These are phyloP conservation scores for Penicillium paneum DNA, from an alignment of 2,329 filamentous ascomycete species.

Conservation along the genomic window DNA sequence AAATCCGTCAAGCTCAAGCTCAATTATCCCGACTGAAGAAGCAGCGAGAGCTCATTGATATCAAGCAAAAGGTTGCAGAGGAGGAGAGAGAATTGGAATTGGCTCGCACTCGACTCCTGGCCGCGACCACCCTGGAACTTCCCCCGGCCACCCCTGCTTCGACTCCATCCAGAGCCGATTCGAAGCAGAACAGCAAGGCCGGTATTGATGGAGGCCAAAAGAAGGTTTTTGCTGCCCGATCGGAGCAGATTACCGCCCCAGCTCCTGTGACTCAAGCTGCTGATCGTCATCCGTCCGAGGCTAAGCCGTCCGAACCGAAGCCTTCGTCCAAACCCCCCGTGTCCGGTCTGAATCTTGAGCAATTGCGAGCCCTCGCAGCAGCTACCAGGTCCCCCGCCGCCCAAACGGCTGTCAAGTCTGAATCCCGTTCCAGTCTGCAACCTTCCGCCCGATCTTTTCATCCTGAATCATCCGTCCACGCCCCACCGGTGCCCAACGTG, in stretches of 20 bases:
- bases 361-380: constrained; percentile 6
- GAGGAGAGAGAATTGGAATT: constrained; percentile 1
- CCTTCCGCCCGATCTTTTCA: not conserved
- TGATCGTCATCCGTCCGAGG: not conserved
- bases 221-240: not conserved
- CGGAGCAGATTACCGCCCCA: not conserved
- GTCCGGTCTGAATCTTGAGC: not conserved
- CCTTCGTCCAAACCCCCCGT: not conserved
- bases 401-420: not conserved
- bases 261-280: not conserved
- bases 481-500: constrained; percentile 4
- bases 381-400: constrained; percentile 6
- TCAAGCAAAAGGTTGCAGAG: constrained; percentile 9
- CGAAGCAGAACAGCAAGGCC: not conserved
- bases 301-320: not conserved
- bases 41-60: constrained; percentile 10
- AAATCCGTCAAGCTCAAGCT: constrained; percentile 8
- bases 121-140: not conserved
- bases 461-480: not conserved
- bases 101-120: constrained; percentile 4
- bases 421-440: not conserved
- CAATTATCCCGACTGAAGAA: constrained; percentile 6
- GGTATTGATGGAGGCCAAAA: not conserved
- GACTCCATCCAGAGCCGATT: not conserved
- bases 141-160: not conserved